phyloP scores from a whole-genome alignment of 768 basidiomycete genomes.

The Stropharia rugosoannulata region DNA sequence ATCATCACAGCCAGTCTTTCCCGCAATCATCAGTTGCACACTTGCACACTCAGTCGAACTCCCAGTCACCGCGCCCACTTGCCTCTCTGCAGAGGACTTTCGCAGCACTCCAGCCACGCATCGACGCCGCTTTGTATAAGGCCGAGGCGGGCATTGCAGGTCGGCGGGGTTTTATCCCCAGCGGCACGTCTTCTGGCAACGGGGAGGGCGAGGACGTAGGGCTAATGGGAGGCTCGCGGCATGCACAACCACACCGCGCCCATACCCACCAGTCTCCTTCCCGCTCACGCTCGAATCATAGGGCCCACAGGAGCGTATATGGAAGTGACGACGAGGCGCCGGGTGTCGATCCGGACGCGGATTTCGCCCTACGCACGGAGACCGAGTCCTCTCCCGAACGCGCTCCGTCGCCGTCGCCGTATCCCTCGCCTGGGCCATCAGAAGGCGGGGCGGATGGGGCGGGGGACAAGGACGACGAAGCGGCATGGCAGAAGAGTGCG shows the following conservation, averaged over 20 bases:
- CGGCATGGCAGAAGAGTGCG: not conserved
- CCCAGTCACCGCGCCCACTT: constrained; percentile 4
- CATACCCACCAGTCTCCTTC: not conserved
- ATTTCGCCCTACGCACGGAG: too few species aligned
- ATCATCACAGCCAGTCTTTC: not conserved
- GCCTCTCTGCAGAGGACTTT: constrained; percentile 43
- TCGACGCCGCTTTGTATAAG: constrained; percentile 68
- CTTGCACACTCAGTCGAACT: not conserved
- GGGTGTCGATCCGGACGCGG: not conserved
- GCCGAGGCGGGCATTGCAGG: constrained; percentile 64
- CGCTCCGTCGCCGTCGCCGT: too few species aligned
- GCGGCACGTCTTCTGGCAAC: constrained; percentile 22
- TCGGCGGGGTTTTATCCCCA: constrained; percentile 52
- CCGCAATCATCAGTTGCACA: too few species aligned
- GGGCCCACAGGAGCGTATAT: too few species aligned
- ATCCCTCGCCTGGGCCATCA: not conserved
- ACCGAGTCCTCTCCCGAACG: too few species aligned
- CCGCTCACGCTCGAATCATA: not conserved
- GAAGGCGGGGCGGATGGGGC: not conserved
- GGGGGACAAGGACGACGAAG: not conserved
- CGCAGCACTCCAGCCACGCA: constrained; percentile 35
- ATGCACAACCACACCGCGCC: constrained; percentile 22
- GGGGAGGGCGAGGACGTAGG: constrained; percentile 33
- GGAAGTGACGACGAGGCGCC: not conserved
- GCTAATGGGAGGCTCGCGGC: constrained; percentile 32